Base-by-base conservation (phyloP, 2,329 filamentous ascomycete genomes). In the Xylaria sp. region DNA sequence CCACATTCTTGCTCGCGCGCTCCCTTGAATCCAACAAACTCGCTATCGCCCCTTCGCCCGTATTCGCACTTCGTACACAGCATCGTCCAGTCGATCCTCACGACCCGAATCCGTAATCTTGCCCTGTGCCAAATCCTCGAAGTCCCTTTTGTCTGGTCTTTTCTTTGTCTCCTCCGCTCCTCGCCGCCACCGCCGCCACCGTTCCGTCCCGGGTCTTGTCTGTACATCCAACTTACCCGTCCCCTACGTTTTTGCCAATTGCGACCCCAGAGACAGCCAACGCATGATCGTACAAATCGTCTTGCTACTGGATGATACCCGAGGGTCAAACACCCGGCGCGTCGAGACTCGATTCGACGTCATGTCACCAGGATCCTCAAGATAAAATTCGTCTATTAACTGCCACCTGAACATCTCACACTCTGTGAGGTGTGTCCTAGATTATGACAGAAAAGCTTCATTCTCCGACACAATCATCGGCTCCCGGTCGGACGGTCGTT, bases 391-490 rank as follows among this genome's bases (percentile, higher is more conserved):
- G 65, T 58, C 54, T 59, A 60, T 59, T 57, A 52, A 64, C 60
- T 59, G 66, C 63, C 63, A 65, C 62, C 50, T 54, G 61, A 57
- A 67, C 65, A 71, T 66, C 63, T 67, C 66, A 68, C 68, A 4
- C 23, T 74, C 72, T 70, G 73, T 74, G 79, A 78, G 78, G 76
- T 73, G 73, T 69, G 67, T 73, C 65, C 67, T 77, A 79, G 79
- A 86, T 80, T 83, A 86, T 86, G 83, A 85, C 81, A 76, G 83
- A 86, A 75, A 83, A 79, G 73, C 75, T 76, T 30, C 65, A 75
- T 74, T 68, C 72, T 78, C 73, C 76, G 70, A 81, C 81, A 75
- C 82, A 80, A 75, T 75, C 78, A 74, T 79, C 78, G 78, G 76
- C 78, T 77, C 77, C 80, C 72, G 82, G 78, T 79, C 81, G 82